phyloP scores from a whole-genome alignment of 305 asterid species.

The Solanum hybrid region DNA sequence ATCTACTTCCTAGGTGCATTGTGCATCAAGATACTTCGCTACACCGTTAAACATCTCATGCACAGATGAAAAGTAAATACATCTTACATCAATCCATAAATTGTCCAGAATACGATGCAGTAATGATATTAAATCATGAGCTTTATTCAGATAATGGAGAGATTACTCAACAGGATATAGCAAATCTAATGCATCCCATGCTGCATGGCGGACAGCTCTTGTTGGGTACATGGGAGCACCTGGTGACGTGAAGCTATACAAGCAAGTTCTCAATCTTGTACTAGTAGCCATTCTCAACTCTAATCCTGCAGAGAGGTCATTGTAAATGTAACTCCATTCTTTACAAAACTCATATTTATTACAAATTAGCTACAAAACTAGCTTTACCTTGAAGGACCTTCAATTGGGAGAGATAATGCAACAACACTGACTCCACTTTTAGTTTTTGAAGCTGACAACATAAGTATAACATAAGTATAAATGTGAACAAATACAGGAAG shows the following conservation, averaged over 20 bases:
- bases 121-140: not conserved
- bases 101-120: not conserved
- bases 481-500: slow-evolving; percentile 6
- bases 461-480: not conserved
- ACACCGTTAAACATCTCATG: not conserved
- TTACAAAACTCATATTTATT: not conserved
- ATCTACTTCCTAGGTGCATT: not conserved
- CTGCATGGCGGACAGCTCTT: slow-evolving; percentile 95
- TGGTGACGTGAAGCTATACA: slow-evolving; percentile 95
- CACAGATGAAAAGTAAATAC: not conserved
- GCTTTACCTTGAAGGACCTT: slow-evolving; percentile 60
- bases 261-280: slow-evolving; percentile 80
- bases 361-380: not conserved
- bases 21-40: not conserved
- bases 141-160: not conserved
- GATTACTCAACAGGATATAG: slow-evolving; percentile 77
- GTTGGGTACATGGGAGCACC: slow-evolving; percentile 99
- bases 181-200: slow-evolving; percentile 81
- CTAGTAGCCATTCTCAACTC: slow-evolving; percentile 86
- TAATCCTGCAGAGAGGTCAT: slow-evolving; percentile 40
- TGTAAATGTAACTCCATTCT: not conserved
- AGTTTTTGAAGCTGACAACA: slow-evolving; percentile 67
- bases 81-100: not conserved
- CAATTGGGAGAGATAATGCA: slow-evolving; percentile 81
- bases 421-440: slow-evolving; percentile 94